Evolutionary conservation across 495 filamentous ascomycete species (phyloP).

Genomic region (Neurospora discreta): DNA sequence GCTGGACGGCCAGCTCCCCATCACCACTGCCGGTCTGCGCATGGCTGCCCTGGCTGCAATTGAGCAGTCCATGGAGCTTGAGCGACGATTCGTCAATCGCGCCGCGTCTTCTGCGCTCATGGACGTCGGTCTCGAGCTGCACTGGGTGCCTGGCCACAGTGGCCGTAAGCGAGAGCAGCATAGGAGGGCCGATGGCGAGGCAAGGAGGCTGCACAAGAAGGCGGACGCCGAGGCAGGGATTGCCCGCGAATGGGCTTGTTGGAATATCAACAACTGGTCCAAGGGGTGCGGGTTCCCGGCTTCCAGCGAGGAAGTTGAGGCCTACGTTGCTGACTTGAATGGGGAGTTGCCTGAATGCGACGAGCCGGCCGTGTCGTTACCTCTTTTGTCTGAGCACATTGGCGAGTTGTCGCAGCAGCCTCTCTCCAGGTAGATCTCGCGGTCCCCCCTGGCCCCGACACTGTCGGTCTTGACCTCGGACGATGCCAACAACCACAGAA

Average conservation of each 20-base stretch:
- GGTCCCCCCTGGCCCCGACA: not conserved
- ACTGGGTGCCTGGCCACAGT: not conserved
- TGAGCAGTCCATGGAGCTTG: not conserved
- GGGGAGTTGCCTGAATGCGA: not conserved
- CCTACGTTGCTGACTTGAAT: not conserved
- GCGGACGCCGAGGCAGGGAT: not conserved
- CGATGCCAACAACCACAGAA: not conserved
- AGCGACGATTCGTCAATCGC: not conserved
- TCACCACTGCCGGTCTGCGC: not conserved
- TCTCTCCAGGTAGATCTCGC: not conserved
- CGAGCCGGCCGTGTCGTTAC: not conserved
- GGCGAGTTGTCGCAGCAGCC: not conserved
- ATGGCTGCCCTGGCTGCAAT: not conserved
- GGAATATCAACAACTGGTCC: not conserved
- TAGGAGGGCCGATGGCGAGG: not conserved
- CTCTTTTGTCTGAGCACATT: not conserved
- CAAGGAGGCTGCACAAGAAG: not conserved
- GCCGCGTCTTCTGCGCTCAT: not conserved
- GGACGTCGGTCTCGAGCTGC: not conserved
- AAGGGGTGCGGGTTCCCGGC: not conserved
- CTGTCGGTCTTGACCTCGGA: not conserved
- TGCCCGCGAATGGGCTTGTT: not conserved
- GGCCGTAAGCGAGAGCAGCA: not conserved
- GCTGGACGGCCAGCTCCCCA: not conserved
- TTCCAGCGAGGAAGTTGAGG: not conserved